Evolutionary conservation across 2,329 filamentous ascomycete genomes (phyloP).

Genomic region (Fusarium oligoseptatum): DNA sequence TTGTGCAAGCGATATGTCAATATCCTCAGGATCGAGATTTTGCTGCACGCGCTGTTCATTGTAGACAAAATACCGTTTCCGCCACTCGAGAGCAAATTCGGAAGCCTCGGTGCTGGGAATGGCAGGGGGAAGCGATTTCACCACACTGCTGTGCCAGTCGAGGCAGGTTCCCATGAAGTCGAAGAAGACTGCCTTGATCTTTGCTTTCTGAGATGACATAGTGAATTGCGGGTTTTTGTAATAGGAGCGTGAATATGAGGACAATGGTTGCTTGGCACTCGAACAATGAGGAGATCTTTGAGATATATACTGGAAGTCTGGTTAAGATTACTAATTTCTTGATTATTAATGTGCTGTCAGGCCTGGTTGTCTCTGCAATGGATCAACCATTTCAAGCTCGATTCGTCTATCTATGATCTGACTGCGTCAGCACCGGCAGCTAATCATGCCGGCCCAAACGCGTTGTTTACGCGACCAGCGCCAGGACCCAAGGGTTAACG

Average conservation of each 20-base stretch:
- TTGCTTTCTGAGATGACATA: conserved; percentile 3
- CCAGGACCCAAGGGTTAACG: neutral
- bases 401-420: neutral
- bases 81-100: conserved; percentile 64
- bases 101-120: conserved; percentile 51
- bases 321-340: neutral
- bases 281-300: neutral
- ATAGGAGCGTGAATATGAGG: neutral
- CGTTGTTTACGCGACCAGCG: neutral
- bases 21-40: conserved; percentile 57
- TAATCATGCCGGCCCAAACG: neutral
- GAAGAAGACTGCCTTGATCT: conserved; percentile 64
- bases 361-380: neutral
- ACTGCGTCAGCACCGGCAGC: neutral
- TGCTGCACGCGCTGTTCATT: conserved; percentile 55
- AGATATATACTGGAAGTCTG: neutral
- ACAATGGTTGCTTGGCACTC: neutral
- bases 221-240: neutral
- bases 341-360: neutral
- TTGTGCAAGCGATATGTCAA: conserved; percentile 63
- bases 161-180: conserved; percentile 72
- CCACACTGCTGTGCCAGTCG: conserved; percentile 63
- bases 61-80: conserved; percentile 62
- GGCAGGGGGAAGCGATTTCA: conserved; percentile 51
- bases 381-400: neutral